Evolutionary conservation across 2,329 filamentous ascomycete genomes (phyloP), one percentile per base, ranked within the genome.

Genomic region (Xenoacremonium recifei): DNA sequence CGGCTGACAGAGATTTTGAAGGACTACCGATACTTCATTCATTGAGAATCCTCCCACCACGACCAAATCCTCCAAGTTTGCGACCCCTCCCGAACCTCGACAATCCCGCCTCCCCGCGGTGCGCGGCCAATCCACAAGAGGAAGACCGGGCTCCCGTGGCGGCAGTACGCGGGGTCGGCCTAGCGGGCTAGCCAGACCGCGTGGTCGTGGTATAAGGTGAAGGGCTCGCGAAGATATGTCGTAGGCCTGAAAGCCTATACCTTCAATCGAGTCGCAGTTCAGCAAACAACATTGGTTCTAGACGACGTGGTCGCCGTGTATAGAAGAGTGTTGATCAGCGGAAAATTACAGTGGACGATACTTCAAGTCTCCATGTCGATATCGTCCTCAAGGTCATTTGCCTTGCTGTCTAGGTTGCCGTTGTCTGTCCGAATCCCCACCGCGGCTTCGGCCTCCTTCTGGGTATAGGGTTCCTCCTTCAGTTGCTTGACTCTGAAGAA

Each of bases 11-110:
- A 47, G 41, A 48, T 49, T 30, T 32, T 35, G 17, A 42, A 92
- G 87, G 76, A 96, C 91, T 18, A 95, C 89, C 10, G 90, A 96
- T 60, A 95, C 86, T 5, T 89, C 88, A 2, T 96, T 96, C 59
- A 82, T 96, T 42, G 89, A 96, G 23, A 88, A 96, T 56, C 91
- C 90, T 6, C 67, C 77, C 2, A 69, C 70, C n/a, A 68, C 76
- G 12, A 73, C 73, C 18, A 80, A 72, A 54, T 62, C 73, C 15
- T 65, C 74, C 19, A 76, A 70, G 47, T 72, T 71, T 49, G 61
- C 67, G 20, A 70, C 66, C 6, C n/a, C n/a, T n/a, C 63, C 74
- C 6, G 69, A 60, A 41, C 34, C 54, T 21, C 71, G 66, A 35
- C 69, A 72, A 44, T 76, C 76, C 7, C 73, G 73, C 31, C 60